phyloP scores from a whole-genome alignment of 768 basidiomycete genomes.

The Boletus subparvulus region DNA sequence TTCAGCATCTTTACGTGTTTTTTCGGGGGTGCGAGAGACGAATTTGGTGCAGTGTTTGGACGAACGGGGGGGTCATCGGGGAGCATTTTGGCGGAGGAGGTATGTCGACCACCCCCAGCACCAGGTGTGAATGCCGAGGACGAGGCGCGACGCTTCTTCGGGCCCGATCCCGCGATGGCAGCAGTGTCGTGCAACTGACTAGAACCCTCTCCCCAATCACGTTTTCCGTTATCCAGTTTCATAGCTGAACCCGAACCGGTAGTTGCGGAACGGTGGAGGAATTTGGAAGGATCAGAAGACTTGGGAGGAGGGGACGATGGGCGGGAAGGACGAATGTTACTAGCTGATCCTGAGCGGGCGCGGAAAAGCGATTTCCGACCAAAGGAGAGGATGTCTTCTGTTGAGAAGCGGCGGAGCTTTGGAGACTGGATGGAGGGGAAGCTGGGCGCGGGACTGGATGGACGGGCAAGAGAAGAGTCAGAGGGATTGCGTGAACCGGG shows the following conservation, averaged over 20 bases:
- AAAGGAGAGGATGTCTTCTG: constrained; percentile 33
- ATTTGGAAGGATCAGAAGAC: background rate
- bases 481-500: constrained; percentile 14
- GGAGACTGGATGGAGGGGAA: constrained; percentile 10
- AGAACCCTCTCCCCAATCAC: constrained; percentile 4
- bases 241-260: constrained; percentile 11
- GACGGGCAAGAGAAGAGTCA: constrained; percentile 11
- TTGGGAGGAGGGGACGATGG: constrained; percentile 19
- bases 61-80: background rate
- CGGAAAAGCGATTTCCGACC: constrained; percentile 33
- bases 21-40: constrained; percentile 6
- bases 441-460: constrained; percentile 14
- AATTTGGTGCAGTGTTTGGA: constrained; percentile 14
- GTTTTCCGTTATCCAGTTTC: background rate
- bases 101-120: constrained; percentile 33
- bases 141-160: constrained; percentile 22
- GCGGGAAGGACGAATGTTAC: background rate
- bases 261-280: constrained; percentile 22
- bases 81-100: constrained; percentile 8
- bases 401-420: constrained; percentile 20
- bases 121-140: constrained; percentile 23
- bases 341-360: constrained; percentile 18
- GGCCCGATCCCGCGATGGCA: background rate
- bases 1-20: constrained; percentile 71
- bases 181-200: background rate